Conservation (phyloP, 2,329 filamentous ascomycete genomes). For the Zarea fungicola region DNA sequence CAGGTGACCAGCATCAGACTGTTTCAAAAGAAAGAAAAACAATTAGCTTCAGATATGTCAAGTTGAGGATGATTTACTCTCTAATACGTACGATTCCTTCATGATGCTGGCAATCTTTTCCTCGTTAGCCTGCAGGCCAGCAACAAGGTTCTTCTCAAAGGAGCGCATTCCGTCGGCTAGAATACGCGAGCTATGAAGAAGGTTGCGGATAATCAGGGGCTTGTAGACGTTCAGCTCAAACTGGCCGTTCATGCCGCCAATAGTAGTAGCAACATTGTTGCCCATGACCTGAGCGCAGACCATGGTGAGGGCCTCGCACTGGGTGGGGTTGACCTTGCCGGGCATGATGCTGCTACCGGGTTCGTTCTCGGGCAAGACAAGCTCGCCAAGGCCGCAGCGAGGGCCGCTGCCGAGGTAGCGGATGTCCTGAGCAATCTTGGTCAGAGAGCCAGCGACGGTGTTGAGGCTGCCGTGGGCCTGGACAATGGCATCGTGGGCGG, state of each 20-base stretch:
- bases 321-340: constrained; percentile 98
- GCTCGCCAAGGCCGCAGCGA: constrained; percentile 90
- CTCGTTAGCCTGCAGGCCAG: constrained; percentile 87
- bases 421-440: constrained; percentile 98
- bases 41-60: too few species aligned
- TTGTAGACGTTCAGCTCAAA: constrained; percentile 99
- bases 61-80: too few species aligned
- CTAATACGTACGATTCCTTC: constrained; percentile 80
- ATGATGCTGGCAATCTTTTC: constrained; percentile 83
- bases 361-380: constrained; percentile 94
- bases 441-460: constrained; percentile 83
- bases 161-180: constrained; percentile 89
- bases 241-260: constrained; percentile 95
- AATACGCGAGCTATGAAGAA: constrained; percentile 86
- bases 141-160: constrained; percentile 90
- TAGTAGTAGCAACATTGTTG: constrained; percentile 88
- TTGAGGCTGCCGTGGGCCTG: constrained; percentile 92
- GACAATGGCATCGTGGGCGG: constrained; percentile 91
- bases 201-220: constrained; percentile 90
- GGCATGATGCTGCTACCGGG: constrained; percentile 98
- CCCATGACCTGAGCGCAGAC: constrained; percentile 96
- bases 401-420: constrained; percentile 95
- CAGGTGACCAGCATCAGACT: constrained; percentile 98
- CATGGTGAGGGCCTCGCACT: constrained; percentile 98
- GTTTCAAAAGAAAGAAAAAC: too few species aligned